A percentile compares a stretch with the other conserved stretches of the same genome.
phyloP scores from a whole-genome alignment of 768 basidiomycete species.

The Kwoniella sp. region DNA sequence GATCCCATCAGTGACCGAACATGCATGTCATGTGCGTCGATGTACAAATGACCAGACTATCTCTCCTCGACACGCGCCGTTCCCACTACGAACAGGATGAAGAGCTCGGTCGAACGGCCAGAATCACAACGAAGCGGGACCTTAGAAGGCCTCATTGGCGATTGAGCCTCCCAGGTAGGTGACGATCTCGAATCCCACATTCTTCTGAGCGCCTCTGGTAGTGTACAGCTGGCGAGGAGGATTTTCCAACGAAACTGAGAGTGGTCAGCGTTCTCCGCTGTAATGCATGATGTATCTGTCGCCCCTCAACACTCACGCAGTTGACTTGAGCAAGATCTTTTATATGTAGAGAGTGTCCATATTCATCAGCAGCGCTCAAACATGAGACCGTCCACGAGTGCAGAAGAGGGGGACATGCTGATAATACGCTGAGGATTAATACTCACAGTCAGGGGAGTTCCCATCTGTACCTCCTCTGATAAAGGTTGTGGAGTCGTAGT shows the following conservation, averaged over 20 bases:
- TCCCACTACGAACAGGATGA: too few species aligned
- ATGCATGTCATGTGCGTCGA: too few species aligned
- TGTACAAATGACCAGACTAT: too few species aligned
- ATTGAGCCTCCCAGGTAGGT: slow-evolving; percentile 7
- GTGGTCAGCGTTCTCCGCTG: slow-evolving; percentile 1
- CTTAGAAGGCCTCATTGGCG: slow-evolving; percentile 9
- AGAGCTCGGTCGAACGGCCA: background rate
- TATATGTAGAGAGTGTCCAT: background rate
- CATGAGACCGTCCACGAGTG: too few species aligned
- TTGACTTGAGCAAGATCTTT: slow-evolving; percentile 12
- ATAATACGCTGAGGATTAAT: too few species aligned
- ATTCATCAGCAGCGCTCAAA: background rate
- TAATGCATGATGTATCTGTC: too few species aligned
- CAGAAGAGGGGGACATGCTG: too few species aligned
- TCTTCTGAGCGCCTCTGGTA: slow-evolving; percentile 13
- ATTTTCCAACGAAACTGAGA: background rate
- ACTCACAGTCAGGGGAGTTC: slow-evolving; percentile 17
- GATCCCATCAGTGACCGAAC: too few species aligned
- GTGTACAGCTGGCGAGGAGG: slow-evolving; percentile 2
- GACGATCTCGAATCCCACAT: slow-evolving; percentile 14
- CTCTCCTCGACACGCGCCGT: too few species aligned
- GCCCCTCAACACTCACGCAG: slow-evolving; percentile 11
- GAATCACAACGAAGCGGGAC: background rate
- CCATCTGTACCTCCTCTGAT: slow-evolving; percentile 12
- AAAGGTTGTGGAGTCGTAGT: slow-evolving; percentile 11